These are phyloP conservation scores for barrel medic (Medicago truncatula) DNA, from an alignment of 306 rosid genomes.

Conservation along the genomic window MtrunA17r5.0-ANR NC_053048.1:33358501-33359000, in stretches of 20 bases:
- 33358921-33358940: no score
- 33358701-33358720: slow-evolving; percentile 33
- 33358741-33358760: background rate
- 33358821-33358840: slow-evolving; percentile 35
- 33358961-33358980: no score
- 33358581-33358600: slow-evolving; percentile 1
- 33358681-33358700: slow-evolving; percentile 34
- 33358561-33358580: slow-evolving; percentile 18
- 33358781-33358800: slow-evolving; percentile 29
- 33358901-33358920: slow-evolving; percentile 61
- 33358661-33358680: slow-evolving; percentile 21
- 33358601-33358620: slow-evolving; percentile 25
- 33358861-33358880: slow-evolving; percentile 51
- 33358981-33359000: no score
- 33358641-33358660: slow-evolving; percentile 21
- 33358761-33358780: slow-evolving; percentile 24
- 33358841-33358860: background rate
- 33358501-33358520: no score
- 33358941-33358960: no score
- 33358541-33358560: background rate
- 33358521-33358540: background rate
- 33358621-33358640: slow-evolving; percentile 49
- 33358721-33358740: slow-evolving; percentile 39
- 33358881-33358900: slow-evolving; percentile 52
- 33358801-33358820: slow-evolving; percentile 37